Evolutionary conservation across 805 yeast species (phyloP).

Genomic region (Spathaspora boniae): DNA sequence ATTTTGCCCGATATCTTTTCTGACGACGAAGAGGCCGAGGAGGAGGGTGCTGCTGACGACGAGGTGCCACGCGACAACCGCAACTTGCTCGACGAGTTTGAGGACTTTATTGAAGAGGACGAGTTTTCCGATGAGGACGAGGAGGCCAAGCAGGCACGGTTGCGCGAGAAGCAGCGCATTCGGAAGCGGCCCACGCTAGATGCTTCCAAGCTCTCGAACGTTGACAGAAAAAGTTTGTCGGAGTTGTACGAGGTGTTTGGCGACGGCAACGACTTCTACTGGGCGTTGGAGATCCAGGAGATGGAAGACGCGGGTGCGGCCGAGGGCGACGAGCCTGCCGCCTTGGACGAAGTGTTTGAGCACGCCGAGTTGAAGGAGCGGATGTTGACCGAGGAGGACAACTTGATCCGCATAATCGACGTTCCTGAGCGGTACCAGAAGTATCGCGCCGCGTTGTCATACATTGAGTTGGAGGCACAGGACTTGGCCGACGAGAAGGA

Average conservation of each 20-base stretch:
- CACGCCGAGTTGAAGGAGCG: conserved; percentile 88
- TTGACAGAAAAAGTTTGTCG: conserved; percentile 85
- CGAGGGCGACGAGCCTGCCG: conserved; percentile 54
- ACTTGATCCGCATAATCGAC: conserved; percentile 79
- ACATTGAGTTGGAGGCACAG: conserved; percentile 63
- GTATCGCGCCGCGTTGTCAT: conserved; percentile 61
- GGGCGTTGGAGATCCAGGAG: conserved; percentile 94
- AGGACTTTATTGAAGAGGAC: conserved; percentile 96
- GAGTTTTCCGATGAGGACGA: conserved; percentile 89
- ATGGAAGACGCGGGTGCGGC: conserved; percentile 52
- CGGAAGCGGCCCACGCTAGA: conserved; percentile 43
- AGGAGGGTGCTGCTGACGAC: conserved; percentile 18
- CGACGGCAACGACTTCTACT: conserved; percentile 93
- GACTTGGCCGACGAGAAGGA: conserved; percentile 70
- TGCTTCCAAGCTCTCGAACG: conserved; percentile 58
- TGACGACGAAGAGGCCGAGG: conserved; percentile 37
- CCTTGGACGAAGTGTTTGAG: conserved; percentile 88
- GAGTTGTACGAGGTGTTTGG: conserved; percentile 95
- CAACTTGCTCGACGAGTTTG: conserved; percentile 73
- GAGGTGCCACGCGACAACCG: conserved; percentile 23
- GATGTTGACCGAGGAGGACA: conserved; percentile 89
- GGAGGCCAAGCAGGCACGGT: conserved; percentile 31
- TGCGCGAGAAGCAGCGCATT: conserved; percentile 29
- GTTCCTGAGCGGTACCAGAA: conserved; percentile 90
- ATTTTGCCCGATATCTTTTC: conserved; percentile 64